phyloP scores from a whole-genome alignment of 768 basidiomycete species.

The Amanita fuliginea region DNA sequence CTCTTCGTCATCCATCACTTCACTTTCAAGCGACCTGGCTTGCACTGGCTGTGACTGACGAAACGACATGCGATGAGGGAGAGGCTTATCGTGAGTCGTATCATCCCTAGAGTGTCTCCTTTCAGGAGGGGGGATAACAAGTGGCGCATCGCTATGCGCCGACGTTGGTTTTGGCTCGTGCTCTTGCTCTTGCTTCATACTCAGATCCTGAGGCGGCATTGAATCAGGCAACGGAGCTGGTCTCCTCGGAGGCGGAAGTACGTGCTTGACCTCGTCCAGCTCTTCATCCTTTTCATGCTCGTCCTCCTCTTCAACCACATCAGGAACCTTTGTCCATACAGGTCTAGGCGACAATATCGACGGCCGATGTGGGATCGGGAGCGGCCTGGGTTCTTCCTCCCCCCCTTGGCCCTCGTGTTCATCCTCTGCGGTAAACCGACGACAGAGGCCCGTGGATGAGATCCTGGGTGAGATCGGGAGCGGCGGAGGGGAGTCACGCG shows the following conservation, averaged over 20 bases:
- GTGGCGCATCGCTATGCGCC: constrained; percentile 18
- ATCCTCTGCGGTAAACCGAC: neutral
- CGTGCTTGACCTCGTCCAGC: constrained; percentile 1
- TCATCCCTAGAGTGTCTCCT: neutral
- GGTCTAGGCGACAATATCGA: neutral
- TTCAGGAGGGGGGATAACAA: constrained; percentile 14
- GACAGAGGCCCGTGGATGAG: neutral
- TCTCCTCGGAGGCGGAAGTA: constrained; percentile 2
- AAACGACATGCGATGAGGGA: constrained; percentile 9
- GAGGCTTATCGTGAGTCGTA: constrained; percentile 6
- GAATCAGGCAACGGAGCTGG: neutral
- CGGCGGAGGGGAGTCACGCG: constrained; percentile 5
- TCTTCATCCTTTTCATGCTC: constrained; percentile 5
- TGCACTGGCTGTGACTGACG: constrained; percentile 14
- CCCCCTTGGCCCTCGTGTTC: neutral
- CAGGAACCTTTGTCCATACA: neutral
- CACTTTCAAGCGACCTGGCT: constrained; percentile 19
- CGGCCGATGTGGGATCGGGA: neutral
- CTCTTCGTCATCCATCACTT: constrained; percentile 51
- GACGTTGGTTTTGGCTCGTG: constrained; percentile 19
- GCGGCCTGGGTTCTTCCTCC: neutral
- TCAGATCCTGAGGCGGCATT: neutral
- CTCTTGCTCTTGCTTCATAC: neutral
- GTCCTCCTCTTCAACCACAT: constrained; percentile 10
- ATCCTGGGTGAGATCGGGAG: constrained; percentile 9